Base-by-base conservation (phyloP, 2,329 filamentous ascomycete genomes). In the Apiospora arundinis region DNA sequence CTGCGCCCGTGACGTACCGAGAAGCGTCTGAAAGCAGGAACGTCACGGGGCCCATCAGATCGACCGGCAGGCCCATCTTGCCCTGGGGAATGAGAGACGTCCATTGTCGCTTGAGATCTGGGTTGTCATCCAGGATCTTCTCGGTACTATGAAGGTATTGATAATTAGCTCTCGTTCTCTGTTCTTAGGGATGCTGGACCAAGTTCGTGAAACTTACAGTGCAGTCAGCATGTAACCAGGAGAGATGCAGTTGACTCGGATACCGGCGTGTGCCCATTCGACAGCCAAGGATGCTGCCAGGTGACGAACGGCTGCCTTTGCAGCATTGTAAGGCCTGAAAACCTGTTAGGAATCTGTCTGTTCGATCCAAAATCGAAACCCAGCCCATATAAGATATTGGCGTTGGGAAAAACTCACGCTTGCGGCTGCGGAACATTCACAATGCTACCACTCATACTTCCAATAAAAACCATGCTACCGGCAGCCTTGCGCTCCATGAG, bases 211-310 rank as follows among this genome's bases (percentile, higher is more conserved):
- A 46, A 84, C 92, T 89, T 87, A 95, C 93, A 98, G 84, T 72
- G 95, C 93, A 21, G 95, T 98, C 75, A 97, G 85, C 95, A 98
- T 98, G 83, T 98, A 98, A 63, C 96, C 95, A 0, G 95, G 95
- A 42, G 92, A 95, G 81, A 98, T 96, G 83, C 93, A 96, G 85
- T 98, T 98, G 76, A 98, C 95, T 46, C 95, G 90, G 79, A 98
- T 97, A 75, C 92, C 92, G 48, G 92, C 90, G 76, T 91, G 88
- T 0, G 95, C 95, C 95, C 96, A 98, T 83, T 98, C 96, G 68
- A 98, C 95, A 46, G 95, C 95, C 77, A 98, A 87, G 74, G 93
- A 96, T 48, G 93, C 89, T 16, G 94, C 95, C 73, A 98, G 84
- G 83, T 98, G 95, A 73, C 95, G 89, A 65, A 98, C 93, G 14